Base-by-base conservation (phyloP, 129 eudicot species). In the Helichrysum umbraculigerum region DNA sequence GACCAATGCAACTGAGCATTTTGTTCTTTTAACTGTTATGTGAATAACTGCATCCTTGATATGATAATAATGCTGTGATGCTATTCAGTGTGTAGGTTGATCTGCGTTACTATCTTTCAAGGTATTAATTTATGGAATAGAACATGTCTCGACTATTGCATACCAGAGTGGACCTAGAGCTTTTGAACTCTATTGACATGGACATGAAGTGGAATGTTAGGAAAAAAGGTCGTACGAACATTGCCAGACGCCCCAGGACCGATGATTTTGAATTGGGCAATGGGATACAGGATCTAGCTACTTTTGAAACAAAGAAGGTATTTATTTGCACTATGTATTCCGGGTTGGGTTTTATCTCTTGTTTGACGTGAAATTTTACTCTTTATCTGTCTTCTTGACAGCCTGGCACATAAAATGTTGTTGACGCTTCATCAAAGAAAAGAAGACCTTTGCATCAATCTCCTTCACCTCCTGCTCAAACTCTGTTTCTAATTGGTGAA, bases 171-270 rank as follows among this genome's bases (percentile, higher is more conserved):
- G 81, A 76, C 20, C 62, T 63, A 17, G 69, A 76, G 4, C 84
- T 70, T 70, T 50, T 71, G 42, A 71, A 81, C 8, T 63, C 34
- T 39, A 63, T 81, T 5, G 32, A 63, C 33, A 14, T 44, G 50
- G 76, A 81, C 58, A 70, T 81, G 77, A 70, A 77, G 4, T 81
- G 85, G 85, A 81, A 65, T 22, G 20, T 32, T 15, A 20, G 71
- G 33, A 76, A 64, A 70, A 81, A 71, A 64, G 77, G 78, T 14
- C 85, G 78, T 17, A 81, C 81, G 4, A 70, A 62, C 37, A 70
- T 54, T 63, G 56, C 81, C 12, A 76, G 81, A 76, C 66, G 78
- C 73, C 85, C 85, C 3, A 81, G 85, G 70, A 76, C 68, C 52
- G 0, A 59, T 29, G 12, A 52, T 33, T 16, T 65, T 58, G 76